Base-by-base conservation (phyloP, 2,329 filamentous ascomycete genomes). In the Kalmusia sp. region DNA sequence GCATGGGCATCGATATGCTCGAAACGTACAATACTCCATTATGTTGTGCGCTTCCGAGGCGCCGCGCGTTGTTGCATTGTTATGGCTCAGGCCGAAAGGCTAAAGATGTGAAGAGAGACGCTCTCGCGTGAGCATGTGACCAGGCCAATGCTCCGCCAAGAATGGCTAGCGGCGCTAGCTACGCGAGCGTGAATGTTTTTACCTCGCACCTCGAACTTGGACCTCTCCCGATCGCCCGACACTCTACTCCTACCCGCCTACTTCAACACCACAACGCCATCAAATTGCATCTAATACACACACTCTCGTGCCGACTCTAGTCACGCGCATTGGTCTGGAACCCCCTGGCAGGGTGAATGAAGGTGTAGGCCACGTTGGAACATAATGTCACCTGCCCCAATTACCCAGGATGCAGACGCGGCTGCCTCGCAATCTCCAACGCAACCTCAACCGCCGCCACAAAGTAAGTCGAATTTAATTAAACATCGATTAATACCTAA, bases 101-200 rank as follows among this genome's bases (percentile, higher is more conserved):
- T n/a, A n/a, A n/a, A n/a, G n/a, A n/a, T n/a, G n/a, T n/a, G n/a
- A n/a, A n/a, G n/a, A n/a, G n/a, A n/a, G n/a, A n/a, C n/a, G n/a
- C n/a, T n/a, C n/a, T 58, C 58, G 52, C 57, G 52, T 46, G 52
- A 52, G 51, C 67, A 68, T 64, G 67, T 70, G 67, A 66, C 59
- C 44, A 49, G 51, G 51, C 61, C 19, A 61, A 57, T 64, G 61
- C 63, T 57, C 59, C 53, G 67, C 65, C 68, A 70, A 69, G 62
- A 39, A 47, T 28, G 35, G 45, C 52, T 59, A 65, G 57, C 51
- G 57, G 50, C 64, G 62, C 70, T 70, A 72, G 62, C 58, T 71
- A 72, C 64, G 68, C 69, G 69, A 71, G 67, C 65, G 70, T 72
- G 69, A 72, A 73, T 73, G 69, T 67, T 71, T 72, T 72, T 67